These are phyloP conservation scores for Cordyceps farinosa DNA, from an alignment of 2,329 filamentous ascomycete genomes.

Conservation along the genomic window DNA sequence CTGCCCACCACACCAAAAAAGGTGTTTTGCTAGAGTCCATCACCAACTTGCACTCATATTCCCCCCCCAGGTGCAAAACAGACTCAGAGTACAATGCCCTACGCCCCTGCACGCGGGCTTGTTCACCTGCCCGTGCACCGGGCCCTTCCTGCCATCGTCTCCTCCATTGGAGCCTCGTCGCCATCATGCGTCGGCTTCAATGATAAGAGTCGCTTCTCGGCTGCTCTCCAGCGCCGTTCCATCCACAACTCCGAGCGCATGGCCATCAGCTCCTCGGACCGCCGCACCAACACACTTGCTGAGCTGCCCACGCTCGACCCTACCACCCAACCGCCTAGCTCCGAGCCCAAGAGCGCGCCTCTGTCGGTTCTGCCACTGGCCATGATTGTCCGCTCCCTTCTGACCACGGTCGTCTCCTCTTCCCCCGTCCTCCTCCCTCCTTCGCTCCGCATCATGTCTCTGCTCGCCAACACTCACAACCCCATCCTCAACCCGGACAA, in stretches of 20 bases:
- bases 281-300: slow-evolving; percentile 34
- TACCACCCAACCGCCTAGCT: slow-evolving; percentile 28
- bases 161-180: slow-evolving; percentile 10
- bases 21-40: not conserved
- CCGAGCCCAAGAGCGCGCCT: slow-evolving; percentile 37
- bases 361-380: slow-evolving; percentile 64
- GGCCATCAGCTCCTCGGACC: slow-evolving; percentile 35
- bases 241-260: slow-evolving; percentile 37
- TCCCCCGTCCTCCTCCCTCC: slow-evolving; percentile 66
- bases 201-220: slow-evolving; percentile 11
- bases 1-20: not conserved
- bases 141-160: slow-evolving; percentile 14
- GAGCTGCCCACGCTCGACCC: slow-evolving; percentile 28
- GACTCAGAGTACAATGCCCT: slow-evolving; percentile 25
- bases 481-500: slow-evolving; percentile 68
- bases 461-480: slow-evolving; percentile 66
- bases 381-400: slow-evolving; percentile 65
- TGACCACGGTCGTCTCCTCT: slow-evolving; percentile 67
- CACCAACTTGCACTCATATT: not conserved
- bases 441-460: slow-evolving; percentile 64
- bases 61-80: slow-evolving; percentile 18
- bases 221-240: slow-evolving; percentile 24
- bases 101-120: slow-evolving; percentile 24
- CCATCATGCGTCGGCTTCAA: slow-evolving; percentile 21
- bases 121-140: slow-evolving; percentile 22